Evolutionary conservation across 2,329 filamentous ascomycete genomes (phyloP), one percentile per base, ranked within the genome.

Genomic region (Colletotrichum lini): DNA sequence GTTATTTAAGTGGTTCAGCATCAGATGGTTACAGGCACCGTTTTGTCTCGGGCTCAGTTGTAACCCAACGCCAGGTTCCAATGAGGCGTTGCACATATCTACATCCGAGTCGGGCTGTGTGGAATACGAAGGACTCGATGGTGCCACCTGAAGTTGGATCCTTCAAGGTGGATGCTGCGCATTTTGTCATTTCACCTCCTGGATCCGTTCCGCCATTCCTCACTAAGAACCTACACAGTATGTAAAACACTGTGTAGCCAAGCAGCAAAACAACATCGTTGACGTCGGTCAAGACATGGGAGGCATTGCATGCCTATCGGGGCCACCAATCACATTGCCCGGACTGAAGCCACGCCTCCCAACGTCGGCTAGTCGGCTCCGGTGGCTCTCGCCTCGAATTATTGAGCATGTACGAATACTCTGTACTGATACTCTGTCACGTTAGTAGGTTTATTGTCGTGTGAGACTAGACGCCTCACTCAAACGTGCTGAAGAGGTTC

Each of bases 161-260:
- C 35, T 16, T 23, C 53, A 56, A 56, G 54, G 35, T 57, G n/a
- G 54, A 42, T 23, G 54, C n/a, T 42, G 35, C 35, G 54, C 35
- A 16, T 42, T 42, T 35, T n/a, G n/a, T 16, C 23, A n/a, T 30
- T 53, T 35, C 16, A 18, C 50, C 26, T 53, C 16, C 18, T 15
- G 1, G 18, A 35, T 18, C 21, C 45, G n/a, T 23, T 12, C 45
- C 16, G 9, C 4, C n/a, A 21, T 26, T 7, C 21, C 49, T 21
- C 49, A 23, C 49, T 23, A 13, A 3, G 49, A 10, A 16, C 49
- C 13, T 2, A 3, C 49, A 8, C 8, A 35, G 30, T 38, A 9
- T 38, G 10, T 4, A 26, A 26, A 26, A 4, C 21, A 50, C 12
- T 13, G 47, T 40, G 40, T 15, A 21, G 15, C 57, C 23, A 47